These are phyloP conservation scores for Amaranthus hypochondriacus DNA, from an alignment of 148 eudicot species.

Conservation along the genomic window DNA sequence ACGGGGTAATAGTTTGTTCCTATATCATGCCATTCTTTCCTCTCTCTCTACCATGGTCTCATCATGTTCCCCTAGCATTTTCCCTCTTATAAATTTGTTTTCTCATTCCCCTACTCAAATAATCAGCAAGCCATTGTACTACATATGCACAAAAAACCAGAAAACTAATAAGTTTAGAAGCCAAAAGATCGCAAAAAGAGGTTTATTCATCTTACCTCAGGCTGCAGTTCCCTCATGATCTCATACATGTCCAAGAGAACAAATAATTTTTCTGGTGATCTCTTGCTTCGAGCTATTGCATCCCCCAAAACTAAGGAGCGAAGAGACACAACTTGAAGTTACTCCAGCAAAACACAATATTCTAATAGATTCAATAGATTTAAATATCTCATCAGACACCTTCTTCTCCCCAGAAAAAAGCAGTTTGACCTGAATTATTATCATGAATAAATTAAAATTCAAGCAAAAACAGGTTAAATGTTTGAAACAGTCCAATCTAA, in stretches of 20 bases:
- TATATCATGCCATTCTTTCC: too few species aligned
- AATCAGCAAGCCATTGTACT: too few species aligned
- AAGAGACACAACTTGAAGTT: slow-evolving; percentile 51
- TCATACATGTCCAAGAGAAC: slow-evolving; percentile 97
- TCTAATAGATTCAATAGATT: slow-evolving; percentile 47
- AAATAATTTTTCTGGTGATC: slow-evolving; percentile 92
- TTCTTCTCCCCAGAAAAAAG: slow-evolving; percentile 75
- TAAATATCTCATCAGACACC: slow-evolving; percentile 73
- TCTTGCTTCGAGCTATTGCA: slow-evolving; percentile 87
- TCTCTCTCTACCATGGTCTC: too few species aligned
- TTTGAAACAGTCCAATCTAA: background rate
- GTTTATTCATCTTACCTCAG: slow-evolving; percentile 52
- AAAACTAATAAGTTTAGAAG: background rate
- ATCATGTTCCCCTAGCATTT: too few species aligned
- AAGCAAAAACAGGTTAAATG: background rate
- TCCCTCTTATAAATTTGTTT: too few species aligned
- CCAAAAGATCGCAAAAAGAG: background rate
- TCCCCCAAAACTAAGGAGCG: slow-evolving; percentile 92
- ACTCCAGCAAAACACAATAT: slow-evolving; percentile 76
- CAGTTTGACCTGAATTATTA: slow-evolving; percentile 62
- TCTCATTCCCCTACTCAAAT: too few species aligned
- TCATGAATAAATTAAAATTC: background rate
- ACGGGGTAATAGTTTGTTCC: too few species aligned
- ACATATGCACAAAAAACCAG: background rate
- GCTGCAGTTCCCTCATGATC: slow-evolving; percentile 86